A percentile compares a stretch with the other conserved stretches of the same genome.
phyloP scores from a whole-genome alignment of 108 stramenopile species.

The Nitzschia sp. region DNA sequence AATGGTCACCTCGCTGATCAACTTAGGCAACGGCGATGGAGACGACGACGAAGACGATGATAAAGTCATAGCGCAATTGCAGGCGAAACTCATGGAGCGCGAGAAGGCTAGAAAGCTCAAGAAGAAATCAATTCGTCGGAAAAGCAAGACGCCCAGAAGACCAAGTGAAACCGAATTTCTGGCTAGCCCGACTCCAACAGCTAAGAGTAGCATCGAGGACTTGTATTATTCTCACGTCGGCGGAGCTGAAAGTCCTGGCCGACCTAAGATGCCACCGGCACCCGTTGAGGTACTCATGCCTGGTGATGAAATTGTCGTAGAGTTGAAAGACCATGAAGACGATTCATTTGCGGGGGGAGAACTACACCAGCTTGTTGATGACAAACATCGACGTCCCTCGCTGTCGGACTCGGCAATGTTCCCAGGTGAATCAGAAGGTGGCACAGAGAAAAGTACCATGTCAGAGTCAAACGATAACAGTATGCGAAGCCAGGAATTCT shows the following conservation, averaged over 20 bases:
- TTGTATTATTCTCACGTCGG: neutral
- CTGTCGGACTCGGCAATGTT: neutral
- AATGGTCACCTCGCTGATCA: conserved; percentile 21
- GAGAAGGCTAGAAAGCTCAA: conserved; percentile 8
- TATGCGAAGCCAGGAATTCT: conserved; percentile 5
- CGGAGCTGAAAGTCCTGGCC: neutral
- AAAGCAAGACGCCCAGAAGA: neutral
- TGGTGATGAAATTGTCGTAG: conserved; percentile 1
- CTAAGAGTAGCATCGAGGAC: neutral
- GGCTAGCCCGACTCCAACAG: neutral
- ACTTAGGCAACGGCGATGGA: conserved; percentile 1
- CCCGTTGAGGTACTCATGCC: neutral
- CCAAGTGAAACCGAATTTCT: neutral
- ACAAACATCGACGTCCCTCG: neutral
- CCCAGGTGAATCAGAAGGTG: neutral
- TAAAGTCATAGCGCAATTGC: conserved; percentile 1
- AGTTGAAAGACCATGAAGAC: conserved; percentile 9
- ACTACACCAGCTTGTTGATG: conserved; percentile 13
- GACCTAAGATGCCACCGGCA: neutral
- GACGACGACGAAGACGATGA: conserved; percentile 22
- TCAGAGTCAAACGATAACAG: conserved; percentile 9
- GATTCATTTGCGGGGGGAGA: conserved; percentile 14
- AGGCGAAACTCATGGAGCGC: conserved; percentile 7
- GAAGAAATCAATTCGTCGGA: conserved; percentile 1
- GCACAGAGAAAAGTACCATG: neutral